Conservation (phyloP, 305 asterid species). For the Ajuga reptans region DNA sequence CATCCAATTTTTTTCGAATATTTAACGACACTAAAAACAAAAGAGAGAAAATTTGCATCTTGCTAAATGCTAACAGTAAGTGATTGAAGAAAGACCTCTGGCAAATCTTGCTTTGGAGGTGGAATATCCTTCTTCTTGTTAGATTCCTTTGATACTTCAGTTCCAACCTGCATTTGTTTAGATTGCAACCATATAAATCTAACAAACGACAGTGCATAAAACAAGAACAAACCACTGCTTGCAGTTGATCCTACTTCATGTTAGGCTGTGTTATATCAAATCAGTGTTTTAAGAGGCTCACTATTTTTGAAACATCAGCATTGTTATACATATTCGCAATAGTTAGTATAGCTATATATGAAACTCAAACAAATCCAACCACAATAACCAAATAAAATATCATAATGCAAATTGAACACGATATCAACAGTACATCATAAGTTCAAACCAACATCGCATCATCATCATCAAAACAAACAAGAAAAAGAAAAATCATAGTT, state of each 20-base stretch:
- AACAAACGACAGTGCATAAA: background rate
- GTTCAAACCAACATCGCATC: no score
- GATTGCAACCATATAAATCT: conserved; percentile 8
- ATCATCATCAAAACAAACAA: no score
- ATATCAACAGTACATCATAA: no score
- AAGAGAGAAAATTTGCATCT: background rate
- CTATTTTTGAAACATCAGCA: no score
- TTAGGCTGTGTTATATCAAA: background rate
- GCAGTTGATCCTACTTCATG: background rate
- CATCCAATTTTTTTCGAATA: background rate
- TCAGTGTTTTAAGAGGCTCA: no score
- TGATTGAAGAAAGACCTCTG: conserved; percentile 46
- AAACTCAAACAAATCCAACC: no score
- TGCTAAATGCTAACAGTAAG: background rate
- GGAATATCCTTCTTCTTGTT: conserved; percentile 32
- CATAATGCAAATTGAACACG: no score
- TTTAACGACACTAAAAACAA: conserved; percentile 11
- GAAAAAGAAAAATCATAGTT: no score
- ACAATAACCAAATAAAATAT: no score
- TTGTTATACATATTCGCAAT: no score
- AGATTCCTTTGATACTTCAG: conserved; percentile 29
- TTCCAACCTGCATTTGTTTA: conserved; percentile 42
- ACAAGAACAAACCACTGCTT: background rate
- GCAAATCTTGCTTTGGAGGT: conserved; percentile 39
- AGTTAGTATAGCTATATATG: no score